phyloP scores from a whole-genome alignment of 768 basidiomycete species.

The Arthromyces matolae region DNA sequence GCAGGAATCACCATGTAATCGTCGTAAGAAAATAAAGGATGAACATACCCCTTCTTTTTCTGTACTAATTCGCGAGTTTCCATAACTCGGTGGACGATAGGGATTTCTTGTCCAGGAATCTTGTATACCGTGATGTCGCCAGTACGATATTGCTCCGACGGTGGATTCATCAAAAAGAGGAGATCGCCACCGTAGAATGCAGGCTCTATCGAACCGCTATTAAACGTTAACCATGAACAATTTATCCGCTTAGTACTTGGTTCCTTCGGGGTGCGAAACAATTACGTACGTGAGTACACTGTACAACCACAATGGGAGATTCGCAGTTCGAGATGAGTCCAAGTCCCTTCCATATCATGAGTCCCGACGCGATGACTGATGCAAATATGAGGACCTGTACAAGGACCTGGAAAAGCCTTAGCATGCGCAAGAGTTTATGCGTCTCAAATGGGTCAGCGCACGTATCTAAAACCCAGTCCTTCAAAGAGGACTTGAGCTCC shows the following conservation, averaged over 20 bases:
- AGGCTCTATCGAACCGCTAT: constrained; percentile 93
- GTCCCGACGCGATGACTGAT: constrained; percentile 82
- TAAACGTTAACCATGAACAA: too few relatives aligned
- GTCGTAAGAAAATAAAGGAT: not conserved
- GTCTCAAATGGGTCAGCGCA: constrained; percentile 26
- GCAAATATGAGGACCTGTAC: constrained; percentile 91
- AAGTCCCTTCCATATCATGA: constrained; percentile 98
- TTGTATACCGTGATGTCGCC: constrained; percentile 99
- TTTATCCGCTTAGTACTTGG: not conserved
- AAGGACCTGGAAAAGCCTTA: constrained; percentile 53
- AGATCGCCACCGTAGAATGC: constrained; percentile 96
- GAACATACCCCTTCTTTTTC: constrained; percentile 32
- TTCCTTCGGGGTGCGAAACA: not conserved
- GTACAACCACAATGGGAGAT: constrained; percentile 93
- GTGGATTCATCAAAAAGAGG: constrained; percentile 88
- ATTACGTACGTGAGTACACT: constrained; percentile 75
- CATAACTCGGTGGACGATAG: constrained; percentile 93
- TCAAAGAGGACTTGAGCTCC: constrained; percentile 69
- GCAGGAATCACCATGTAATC: not conserved
- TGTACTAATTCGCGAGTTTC: constrained; percentile 77
- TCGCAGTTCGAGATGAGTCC: constrained; percentile 89
- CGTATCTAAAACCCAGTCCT: constrained; percentile 73
- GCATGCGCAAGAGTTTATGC: not conserved
- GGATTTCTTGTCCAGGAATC: constrained; percentile 87
- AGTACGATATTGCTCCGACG: constrained; percentile 66